Conservation (phyloP, 1,139 yeast species). For the Wickerhamomyces sp. region DNA sequence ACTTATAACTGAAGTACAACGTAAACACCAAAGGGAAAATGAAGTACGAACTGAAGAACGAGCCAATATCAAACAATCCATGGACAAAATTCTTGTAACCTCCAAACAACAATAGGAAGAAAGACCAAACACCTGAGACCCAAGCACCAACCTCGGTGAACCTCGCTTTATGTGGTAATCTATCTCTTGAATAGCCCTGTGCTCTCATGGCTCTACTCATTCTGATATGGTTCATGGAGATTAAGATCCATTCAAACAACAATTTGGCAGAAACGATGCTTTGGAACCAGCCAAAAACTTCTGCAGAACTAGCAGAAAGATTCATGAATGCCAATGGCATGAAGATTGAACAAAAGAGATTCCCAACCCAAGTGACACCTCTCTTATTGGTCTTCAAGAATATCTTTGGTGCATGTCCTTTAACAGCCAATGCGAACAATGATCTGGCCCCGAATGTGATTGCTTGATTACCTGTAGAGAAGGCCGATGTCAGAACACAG, state of each 20-base stretch:
- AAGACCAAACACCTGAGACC: slow-evolving; percentile 30
- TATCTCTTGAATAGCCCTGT: slow-evolving; percentile 29
- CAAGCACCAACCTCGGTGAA: slow-evolving; percentile 23
- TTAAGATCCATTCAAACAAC: slow-evolving; percentile 22
- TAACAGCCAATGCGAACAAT: slow-evolving; percentile 41
- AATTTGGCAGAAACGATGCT: slow-evolving; percentile 15
- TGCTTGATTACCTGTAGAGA: slow-evolving; percentile 45
- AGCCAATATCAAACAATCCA: slow-evolving; percentile 29
- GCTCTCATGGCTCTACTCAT: slow-evolving; percentile 28
- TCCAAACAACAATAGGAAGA: slow-evolving; percentile 31
- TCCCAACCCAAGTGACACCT: slow-evolving; percentile 37
- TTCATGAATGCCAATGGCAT: slow-evolving; percentile 37
- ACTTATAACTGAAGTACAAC: slow-evolving; percentile 27
- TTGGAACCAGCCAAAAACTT: slow-evolving; percentile 29
- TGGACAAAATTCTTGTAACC: slow-evolving; percentile 33
- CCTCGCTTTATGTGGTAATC: slow-evolving; percentile 27
- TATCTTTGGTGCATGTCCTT: slow-evolving; percentile 44
- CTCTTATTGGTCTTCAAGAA: slow-evolving; percentile 25
- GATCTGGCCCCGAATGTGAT: slow-evolving; percentile 39
- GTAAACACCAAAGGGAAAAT: slow-evolving; percentile 28
- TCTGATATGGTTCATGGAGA: slow-evolving; percentile 27
- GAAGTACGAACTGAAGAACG: slow-evolving; percentile 33
- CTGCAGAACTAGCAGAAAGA: slow-evolving; percentile 27
- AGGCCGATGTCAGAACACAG: slow-evolving; percentile 45
- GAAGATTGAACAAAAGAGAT: slow-evolving; percentile 25